Conservation (phyloP, 306 rosid genomes). For the Arachis hypogaea region DNA sequence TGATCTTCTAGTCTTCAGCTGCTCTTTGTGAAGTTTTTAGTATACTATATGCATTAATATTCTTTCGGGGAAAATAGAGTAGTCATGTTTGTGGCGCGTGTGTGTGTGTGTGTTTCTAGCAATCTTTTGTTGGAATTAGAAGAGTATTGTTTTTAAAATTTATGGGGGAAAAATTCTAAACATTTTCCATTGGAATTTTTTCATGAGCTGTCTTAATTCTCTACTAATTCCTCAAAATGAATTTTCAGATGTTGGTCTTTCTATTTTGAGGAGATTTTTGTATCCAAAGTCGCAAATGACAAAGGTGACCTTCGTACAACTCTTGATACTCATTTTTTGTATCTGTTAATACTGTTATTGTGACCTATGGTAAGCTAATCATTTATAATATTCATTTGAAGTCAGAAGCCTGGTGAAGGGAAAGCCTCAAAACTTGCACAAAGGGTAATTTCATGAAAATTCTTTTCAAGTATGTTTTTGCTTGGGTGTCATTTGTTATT, state of each 20-base stretch:
- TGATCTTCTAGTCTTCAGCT: neutral
- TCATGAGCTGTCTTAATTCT: slow-evolving; percentile 27
- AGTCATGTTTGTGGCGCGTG: neutral
- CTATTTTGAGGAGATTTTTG: slow-evolving; percentile 88
- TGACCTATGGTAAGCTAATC: slow-evolving; percentile 44
- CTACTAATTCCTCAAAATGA: slow-evolving; percentile 40
- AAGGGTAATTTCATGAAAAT: slow-evolving; percentile 61
- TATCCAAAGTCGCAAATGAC: slow-evolving; percentile 57
- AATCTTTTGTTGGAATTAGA: neutral
- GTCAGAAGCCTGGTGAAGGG: slow-evolving; percentile 73
- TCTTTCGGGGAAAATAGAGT: neutral
- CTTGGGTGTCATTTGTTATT: slow-evolving; percentile 13
- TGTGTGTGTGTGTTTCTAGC: neutral
- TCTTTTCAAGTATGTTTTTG: slow-evolving; percentile 4
- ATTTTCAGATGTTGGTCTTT: slow-evolving; percentile 89
- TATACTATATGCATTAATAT: neutral
- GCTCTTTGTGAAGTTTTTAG: neutral
- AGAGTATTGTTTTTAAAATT: neutral
- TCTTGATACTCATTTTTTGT: slow-evolving; percentile 30
- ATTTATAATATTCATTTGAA: slow-evolving; percentile 60
- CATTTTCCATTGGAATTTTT: neutral
- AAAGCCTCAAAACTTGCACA: slow-evolving; percentile 88
- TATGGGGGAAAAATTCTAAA: neutral
- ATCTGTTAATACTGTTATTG: slow-evolving; percentile 20
- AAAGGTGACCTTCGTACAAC: slow-evolving; percentile 67